Evolutionary conservation across 495 filamentous ascomycete genomes (phyloP), one percentile per base, ranked within the genome.

Genomic region (Hypoxylon trugodes): DNA sequence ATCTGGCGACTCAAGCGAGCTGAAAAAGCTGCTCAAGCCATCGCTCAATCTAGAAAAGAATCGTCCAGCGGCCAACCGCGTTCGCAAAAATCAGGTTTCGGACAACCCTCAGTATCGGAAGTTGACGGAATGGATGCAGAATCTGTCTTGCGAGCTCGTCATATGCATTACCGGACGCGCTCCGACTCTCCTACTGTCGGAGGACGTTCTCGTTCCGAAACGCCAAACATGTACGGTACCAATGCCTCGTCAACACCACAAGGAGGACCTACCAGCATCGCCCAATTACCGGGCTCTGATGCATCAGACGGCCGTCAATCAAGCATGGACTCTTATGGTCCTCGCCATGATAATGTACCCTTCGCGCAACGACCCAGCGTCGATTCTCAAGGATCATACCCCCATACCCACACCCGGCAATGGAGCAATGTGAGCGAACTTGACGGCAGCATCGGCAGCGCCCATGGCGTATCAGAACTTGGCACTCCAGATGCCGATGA

Each of bases 381-480:
- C 6, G 77, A 77, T 25, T 74, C 73, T 26, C 64, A 66, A 40
- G 51, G 28, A 41, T 41, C 62, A 8, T 36, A 55, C n/a, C 43
- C 61, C 8, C 26, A 59, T 16, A 53, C 66, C 10, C 78, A 81
- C 52, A 60, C 54, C 38, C 74, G 77, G 0, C 67, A 77, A 5
- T 62, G 61, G 3, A 79, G 76, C 62, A 74, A 77, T 53, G 64
- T 72, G 6, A 80, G 75, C 60, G 76, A 79, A 36, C 62, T 79
- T 0, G 73, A 61, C 13, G 71, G 73, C 30, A 73, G 75, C n/a
- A 66, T 59, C 42, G 72, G 75, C 6, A 49, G 61, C 4, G 61
- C 50, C 4, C 69, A 55, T 24, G 73, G 63, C 8, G 19, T 69
- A 2, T 68, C 67, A 5, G 75, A 79, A 19, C 45, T 79, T 4